Evolutionary conservation across 129 eudicot genomes (phyloP).

Genomic region (Silybum marianum): DNA sequence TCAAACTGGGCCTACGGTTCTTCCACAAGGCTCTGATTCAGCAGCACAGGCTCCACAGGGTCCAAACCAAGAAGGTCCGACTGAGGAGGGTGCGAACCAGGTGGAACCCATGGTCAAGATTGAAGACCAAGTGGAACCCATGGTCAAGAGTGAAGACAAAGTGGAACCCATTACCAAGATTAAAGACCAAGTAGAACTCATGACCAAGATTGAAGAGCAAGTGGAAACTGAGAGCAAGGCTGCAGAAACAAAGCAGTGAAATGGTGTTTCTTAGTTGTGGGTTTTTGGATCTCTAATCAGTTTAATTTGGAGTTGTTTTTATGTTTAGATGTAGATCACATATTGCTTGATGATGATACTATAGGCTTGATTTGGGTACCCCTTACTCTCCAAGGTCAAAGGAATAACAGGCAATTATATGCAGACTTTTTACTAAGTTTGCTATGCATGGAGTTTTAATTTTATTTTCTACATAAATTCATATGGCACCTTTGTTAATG

Average conservation of each 20-base stretch:
- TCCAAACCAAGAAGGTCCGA: not conserved
- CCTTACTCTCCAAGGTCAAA: not conserved
- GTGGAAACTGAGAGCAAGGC: not conserved
- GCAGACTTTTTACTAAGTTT: not conserved
- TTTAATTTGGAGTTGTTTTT: not conserved
- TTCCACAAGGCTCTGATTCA: no score
- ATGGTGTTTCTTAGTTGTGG: not conserved
- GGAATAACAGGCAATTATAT: not conserved
- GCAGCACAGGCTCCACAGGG: no score
- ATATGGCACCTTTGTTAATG: no score
- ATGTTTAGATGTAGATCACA: conserved; percentile 23
- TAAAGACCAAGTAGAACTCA: not conserved
- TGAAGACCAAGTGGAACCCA: conserved; percentile 14
- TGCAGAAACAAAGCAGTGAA: conserved; percentile 9
- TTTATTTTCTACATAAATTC: not conserved
- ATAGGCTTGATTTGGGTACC: not conserved
- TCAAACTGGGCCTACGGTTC: not conserved
- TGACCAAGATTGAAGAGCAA: not conserved
- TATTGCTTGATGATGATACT: conserved; percentile 15
- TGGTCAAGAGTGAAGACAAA: not conserved
- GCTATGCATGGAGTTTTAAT: not conserved
- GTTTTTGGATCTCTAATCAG: not conserved
- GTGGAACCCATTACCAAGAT: not conserved
- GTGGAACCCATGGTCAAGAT: not conserved
- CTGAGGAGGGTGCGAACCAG: not conserved